Evolutionary conservation across 2,329 filamentous ascomycete species (phyloP).

Genomic region (Aspergillus cejpii): DNA sequence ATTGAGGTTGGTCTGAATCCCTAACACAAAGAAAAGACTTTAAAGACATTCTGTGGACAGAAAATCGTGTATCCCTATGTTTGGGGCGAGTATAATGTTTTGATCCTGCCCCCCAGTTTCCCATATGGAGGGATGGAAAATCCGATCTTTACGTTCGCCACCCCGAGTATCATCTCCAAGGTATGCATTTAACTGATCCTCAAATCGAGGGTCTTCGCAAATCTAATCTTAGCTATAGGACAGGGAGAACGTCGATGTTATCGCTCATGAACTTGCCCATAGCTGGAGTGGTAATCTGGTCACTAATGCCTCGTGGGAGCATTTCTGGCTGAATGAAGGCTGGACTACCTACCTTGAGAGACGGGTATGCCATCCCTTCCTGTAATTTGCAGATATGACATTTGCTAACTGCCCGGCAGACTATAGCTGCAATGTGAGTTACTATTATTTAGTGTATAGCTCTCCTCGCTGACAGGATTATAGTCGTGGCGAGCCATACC

Average conservation of each 20-base stretch:
- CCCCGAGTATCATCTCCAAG: conserved; percentile 86
- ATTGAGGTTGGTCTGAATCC: conserved; percentile 55
- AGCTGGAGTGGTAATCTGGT: conserved; percentile 81
- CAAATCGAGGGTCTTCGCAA: background rate
- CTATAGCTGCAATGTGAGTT: conserved; percentile 38
- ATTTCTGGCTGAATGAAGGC: conserved; percentile 62
- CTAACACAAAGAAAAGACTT: background rate
- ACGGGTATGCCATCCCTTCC: conserved; percentile 40
- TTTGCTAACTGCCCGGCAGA: conserved; percentile 25
- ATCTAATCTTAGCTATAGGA: conserved; percentile 40
- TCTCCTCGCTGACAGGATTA: conserved; percentile 1
- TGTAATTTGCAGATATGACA: background rate
- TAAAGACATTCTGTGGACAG: conserved; percentile 20
- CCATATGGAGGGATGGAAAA: conserved; percentile 83
- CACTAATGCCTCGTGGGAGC: conserved; percentile 48
- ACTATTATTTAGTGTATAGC: background rate
- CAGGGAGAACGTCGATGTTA: conserved; percentile 87
- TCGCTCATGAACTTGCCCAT: conserved; percentile 73
- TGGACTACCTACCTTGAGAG: conserved; percentile 96
- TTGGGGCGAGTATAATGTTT: conserved; percentile 92
- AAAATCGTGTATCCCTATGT: conserved; percentile 74
- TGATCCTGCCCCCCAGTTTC: conserved; percentile 84
- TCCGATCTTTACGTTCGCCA: conserved; percentile 90
- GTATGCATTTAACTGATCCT: conserved; percentile 21
- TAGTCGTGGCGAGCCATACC: conserved; percentile 74